A percentile compares a stretch with the other conserved stretches of the same genome.
phyloP scores from a whole-genome alignment of 345 rosid genomes.

The Hypericum perforatum region DNA sequence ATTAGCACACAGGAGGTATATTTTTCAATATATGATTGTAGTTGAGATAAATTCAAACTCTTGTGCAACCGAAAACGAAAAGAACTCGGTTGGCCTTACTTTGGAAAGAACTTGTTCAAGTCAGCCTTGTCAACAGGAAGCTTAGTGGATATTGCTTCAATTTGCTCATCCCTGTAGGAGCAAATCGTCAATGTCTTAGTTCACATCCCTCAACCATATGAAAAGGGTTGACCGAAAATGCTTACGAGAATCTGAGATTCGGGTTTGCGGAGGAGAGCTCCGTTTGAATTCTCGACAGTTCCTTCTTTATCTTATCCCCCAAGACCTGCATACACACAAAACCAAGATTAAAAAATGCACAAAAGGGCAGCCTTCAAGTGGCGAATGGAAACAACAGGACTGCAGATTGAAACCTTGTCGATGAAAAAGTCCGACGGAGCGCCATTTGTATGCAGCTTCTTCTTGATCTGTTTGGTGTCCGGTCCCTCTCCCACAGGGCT shows the following conservation, averaged over 20 bases:
- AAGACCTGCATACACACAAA: conserved; percentile 31
- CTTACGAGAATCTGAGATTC: conserved; percentile 57
- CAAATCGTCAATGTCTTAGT: conserved; percentile 3
- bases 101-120: conserved; percentile 61
- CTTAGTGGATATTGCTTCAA: conserved; percentile 71
- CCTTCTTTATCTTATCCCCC: conserved; percentile 66
- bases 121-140: conserved; percentile 67
- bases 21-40: not conserved
- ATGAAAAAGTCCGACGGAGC: conserved; percentile 65
- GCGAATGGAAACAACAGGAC: not conserved
- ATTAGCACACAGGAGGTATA: not conserved
- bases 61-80: not conserved
- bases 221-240: not conserved
- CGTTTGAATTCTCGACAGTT: conserved; percentile 49
- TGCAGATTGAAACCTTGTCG: conserved; percentile 37
- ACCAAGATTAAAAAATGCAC: not conserved
- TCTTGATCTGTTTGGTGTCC: conserved; percentile 52
- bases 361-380: not conserved
- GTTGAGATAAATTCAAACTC: not conserved
- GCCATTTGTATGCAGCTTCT: conserved; percentile 50
- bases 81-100: conserved; percentile 25
- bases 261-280: conserved; percentile 51
- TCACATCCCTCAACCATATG: not conserved
- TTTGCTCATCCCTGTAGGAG: conserved; percentile 48
- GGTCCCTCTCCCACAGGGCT: conserved; percentile 54